phyloP scores from a whole-genome alignment of 2,329 filamentous ascomycete species.

The Lachnellula suecica region DNA sequence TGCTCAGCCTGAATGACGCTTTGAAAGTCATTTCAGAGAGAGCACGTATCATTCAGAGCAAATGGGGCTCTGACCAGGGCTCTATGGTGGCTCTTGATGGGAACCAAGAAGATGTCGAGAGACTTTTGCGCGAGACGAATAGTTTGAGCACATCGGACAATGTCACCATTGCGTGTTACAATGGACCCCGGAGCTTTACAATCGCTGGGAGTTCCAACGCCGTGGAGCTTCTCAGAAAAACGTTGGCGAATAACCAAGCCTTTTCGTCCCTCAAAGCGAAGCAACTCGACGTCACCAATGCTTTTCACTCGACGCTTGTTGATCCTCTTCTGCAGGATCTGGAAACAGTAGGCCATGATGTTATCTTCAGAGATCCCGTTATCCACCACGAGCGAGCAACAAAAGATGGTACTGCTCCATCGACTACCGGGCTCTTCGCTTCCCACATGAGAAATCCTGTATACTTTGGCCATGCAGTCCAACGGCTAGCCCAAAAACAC shows the following conservation, averaged over 20 bases:
- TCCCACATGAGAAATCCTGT: constrained; percentile 31
- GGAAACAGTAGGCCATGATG: not conserved
- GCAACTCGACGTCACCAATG: constrained; percentile 28
- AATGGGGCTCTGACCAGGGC: constrained; percentile 37
- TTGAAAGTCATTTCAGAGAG: constrained; percentile 33
- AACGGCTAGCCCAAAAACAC: constrained; percentile 23
- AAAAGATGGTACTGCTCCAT: not conserved
- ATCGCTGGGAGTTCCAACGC: constrained; percentile 30
- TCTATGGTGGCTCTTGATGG: constrained; percentile 35
- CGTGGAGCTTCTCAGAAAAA: constrained; percentile 24
- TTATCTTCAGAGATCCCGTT: not conserved
- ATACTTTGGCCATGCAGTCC: constrained; percentile 29
- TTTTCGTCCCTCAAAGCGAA: constrained; percentile 14
- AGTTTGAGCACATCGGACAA: not conserved
- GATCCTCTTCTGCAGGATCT: constrained; percentile 12
- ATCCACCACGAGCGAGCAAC: not conserved
- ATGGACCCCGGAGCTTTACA: constrained; percentile 31
- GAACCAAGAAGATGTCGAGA: constrained; percentile 4
- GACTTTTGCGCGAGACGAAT: constrained; percentile 3
- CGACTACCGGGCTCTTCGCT: constrained; percentile 2
- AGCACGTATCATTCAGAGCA: constrained; percentile 32
- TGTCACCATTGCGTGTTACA: constrained; percentile 34
- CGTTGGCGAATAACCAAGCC: constrained; percentile 19
- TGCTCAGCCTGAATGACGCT: constrained; percentile 31
- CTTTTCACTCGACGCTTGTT: constrained; percentile 30